These are phyloP conservation scores for Aquilaria sinensis DNA, from an alignment of 345 rosid species.

Conservation along the genomic window DNA sequence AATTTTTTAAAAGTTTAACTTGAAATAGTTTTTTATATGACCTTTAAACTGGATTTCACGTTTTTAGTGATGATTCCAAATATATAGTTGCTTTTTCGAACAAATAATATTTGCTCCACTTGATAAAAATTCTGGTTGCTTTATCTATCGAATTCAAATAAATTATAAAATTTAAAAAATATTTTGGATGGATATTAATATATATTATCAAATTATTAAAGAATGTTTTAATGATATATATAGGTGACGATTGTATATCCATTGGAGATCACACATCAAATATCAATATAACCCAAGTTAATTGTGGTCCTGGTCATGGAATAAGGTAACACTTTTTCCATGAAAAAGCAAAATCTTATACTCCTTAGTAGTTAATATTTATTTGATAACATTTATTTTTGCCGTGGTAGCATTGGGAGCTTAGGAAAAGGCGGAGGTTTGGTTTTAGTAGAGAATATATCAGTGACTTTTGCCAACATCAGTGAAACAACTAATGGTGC, in stretches of 20 bases:
- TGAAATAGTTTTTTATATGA: no score
- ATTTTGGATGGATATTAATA: no score
- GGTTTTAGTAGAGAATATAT: slow-evolving; percentile 17
- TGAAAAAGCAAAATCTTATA: not conserved
- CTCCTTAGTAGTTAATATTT: not conserved
- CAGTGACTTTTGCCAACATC: slow-evolving; percentile 8
- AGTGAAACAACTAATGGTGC: slow-evolving; percentile 25
- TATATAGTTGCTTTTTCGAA: no score
- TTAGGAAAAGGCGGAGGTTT: slow-evolving; percentile 15
- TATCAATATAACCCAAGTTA: slow-evolving; percentile 3
- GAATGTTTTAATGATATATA: not conserved
- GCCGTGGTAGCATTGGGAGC: slow-evolving; percentile 26
- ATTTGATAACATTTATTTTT: no score
- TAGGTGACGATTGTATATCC: slow-evolving; percentile 31
- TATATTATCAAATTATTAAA: no score
- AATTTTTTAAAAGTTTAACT: no score
- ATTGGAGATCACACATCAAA: slow-evolving; percentile 10
- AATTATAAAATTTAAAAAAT: no score
- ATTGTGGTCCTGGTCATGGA: slow-evolving; percentile 33
- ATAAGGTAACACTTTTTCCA: slow-evolving; percentile 15
- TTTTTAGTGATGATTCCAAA: no score
- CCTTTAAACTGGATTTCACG: no score
- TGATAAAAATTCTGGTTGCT: no score
- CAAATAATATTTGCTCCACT: no score
- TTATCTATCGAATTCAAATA: no score